A percentile compares a stretch with the other conserved stretches of the same genome.
phyloP scores from a whole-genome alignment of 2,329 filamentous ascomycete species.

The Elsinoe perseae region DNA sequence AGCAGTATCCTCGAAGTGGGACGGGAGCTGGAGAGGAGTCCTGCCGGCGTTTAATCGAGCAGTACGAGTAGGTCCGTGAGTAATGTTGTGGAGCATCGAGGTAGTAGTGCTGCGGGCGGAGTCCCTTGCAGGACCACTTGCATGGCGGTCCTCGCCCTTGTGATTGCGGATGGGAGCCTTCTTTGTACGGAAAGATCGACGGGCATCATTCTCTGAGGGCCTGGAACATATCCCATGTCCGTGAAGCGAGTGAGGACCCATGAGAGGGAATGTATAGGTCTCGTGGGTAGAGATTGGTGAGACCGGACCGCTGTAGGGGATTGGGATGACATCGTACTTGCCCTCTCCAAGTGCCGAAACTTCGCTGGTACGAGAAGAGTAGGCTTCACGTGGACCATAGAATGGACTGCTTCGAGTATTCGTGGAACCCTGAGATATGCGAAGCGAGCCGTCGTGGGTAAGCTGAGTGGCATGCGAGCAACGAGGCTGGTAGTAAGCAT shows the following conservation, averaged over 20 bases:
- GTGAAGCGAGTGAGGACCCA: not conserved
- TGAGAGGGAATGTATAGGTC: not conserved
- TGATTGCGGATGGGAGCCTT: no score
- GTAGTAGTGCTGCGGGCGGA: not conserved
- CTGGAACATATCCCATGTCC: not conserved
- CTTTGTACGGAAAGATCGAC: no score
- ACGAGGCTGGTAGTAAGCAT: not conserved
- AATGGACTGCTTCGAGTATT: not conserved
- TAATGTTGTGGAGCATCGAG: not conserved
- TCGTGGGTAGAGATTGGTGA: not conserved
- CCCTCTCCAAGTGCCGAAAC: not conserved
- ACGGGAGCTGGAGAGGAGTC: not conserved
- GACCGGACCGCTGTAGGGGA: not conserved
- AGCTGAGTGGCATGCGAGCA: not conserved
- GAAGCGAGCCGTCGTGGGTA: not conserved
- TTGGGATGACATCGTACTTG: constrained; percentile 3
- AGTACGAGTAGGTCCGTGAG: not conserved
- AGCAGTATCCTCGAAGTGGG: not conserved
- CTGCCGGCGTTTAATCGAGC: not conserved
- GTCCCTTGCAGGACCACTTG: not conserved
- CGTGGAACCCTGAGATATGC: not conserved
- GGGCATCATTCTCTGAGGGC: not conserved
- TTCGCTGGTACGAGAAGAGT: not conserved
- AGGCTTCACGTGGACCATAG: not conserved
- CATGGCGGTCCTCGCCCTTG: not conserved